Evolutionary conservation across 148 eudicot genomes (phyloP).

Genomic region (Dysphania ambrosioides): DNA sequence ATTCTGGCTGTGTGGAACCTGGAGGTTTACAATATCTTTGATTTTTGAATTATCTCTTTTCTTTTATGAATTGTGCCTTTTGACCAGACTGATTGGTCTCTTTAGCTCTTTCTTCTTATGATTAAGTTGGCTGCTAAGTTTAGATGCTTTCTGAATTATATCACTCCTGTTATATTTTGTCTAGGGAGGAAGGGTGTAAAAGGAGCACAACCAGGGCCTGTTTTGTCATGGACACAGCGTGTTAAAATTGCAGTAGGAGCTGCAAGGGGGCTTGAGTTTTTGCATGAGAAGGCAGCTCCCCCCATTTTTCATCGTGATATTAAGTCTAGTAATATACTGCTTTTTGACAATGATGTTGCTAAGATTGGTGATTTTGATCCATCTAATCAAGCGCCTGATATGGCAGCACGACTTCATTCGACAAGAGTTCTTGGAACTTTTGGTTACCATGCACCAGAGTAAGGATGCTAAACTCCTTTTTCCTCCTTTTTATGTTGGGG

Average conservation of each 20-base stretch:
- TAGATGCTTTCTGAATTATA: neutral
- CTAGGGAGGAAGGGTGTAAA: conserved; percentile 81
- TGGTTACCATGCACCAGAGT: conserved; percentile 97
- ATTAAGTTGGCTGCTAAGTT: neutral
- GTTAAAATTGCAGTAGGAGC: conserved; percentile 82
- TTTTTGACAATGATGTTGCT: conserved; percentile 74
- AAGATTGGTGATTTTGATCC: conserved; percentile 85
- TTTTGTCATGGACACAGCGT: conserved; percentile 70
- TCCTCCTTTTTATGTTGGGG: neutral
- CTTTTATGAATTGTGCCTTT: neutral
- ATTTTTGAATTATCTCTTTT: neutral
- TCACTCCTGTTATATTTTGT: conserved; percentile 1
- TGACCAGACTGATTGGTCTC: neutral
- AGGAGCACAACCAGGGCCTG: conserved; percentile 95
- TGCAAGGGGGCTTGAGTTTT: conserved; percentile 81
- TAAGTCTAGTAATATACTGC: conserved; percentile 80
- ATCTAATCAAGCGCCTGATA: conserved; percentile 84
- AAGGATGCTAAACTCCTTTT: conserved; percentile 21
- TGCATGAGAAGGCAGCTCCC: conserved; percentile 83
- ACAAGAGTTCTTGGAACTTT: conserved; percentile 85
- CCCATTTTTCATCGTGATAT: conserved; percentile 67
- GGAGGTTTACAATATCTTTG: neutral
- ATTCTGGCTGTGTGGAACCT: neutral
- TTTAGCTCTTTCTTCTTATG: neutral
- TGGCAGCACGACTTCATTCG: conserved; percentile 92